These are phyloP conservation scores for Coniella lustricola DNA, from an alignment of 2,329 filamentous ascomycete species.

Conservation along the genomic window DNA sequence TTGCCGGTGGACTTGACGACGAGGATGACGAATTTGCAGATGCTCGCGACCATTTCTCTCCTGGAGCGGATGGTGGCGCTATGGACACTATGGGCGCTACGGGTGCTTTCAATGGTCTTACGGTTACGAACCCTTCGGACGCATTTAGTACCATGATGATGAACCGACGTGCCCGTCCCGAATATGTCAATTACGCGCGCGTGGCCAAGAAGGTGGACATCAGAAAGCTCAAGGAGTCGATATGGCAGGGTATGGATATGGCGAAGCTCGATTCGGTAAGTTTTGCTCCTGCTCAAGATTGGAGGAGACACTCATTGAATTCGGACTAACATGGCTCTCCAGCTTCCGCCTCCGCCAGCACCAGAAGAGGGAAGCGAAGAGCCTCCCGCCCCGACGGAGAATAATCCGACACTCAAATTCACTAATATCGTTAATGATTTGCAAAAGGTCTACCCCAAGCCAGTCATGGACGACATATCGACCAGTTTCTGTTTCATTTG, in stretches of 20 bases:
- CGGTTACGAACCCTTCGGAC: constrained; percentile 35
- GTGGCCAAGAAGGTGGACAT: constrained; percentile 68
- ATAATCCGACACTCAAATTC: constrained; percentile 64
- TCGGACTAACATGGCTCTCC: neutral
- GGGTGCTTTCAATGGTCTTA: constrained; percentile 37
- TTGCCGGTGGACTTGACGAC: constrained; percentile 61
- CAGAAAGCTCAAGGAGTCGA: constrained; percentile 59
- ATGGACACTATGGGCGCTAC: constrained; percentile 41
- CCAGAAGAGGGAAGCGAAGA: constrained; percentile 25
- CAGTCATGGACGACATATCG: constrained; percentile 87
- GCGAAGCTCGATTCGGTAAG: constrained; percentile 44
- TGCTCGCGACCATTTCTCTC: constrained; percentile 71
- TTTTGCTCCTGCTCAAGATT: neutral
- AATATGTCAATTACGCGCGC: constrained; percentile 64
- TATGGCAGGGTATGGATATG: constrained; percentile 61
- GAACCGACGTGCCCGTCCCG: constrained; percentile 54
- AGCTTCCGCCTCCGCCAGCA: constrained; percentile 29
- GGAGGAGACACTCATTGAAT: neutral
- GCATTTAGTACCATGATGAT: constrained; percentile 62
- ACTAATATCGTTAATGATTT: constrained; percentile 87
- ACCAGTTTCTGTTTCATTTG: constrained; percentile 93
- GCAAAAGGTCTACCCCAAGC: constrained; percentile 76
- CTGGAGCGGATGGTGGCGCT: constrained; percentile 42
- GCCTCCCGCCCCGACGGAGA: constrained; percentile 21
- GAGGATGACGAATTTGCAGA: constrained; percentile 71